A percentile compares a stretch with the other conserved stretches of the same genome.
These are phyloP conservation scores for Phylloporus arenicola DNA, from an alignment of 768 basidiomycete species.

Conservation along the genomic window DNA sequence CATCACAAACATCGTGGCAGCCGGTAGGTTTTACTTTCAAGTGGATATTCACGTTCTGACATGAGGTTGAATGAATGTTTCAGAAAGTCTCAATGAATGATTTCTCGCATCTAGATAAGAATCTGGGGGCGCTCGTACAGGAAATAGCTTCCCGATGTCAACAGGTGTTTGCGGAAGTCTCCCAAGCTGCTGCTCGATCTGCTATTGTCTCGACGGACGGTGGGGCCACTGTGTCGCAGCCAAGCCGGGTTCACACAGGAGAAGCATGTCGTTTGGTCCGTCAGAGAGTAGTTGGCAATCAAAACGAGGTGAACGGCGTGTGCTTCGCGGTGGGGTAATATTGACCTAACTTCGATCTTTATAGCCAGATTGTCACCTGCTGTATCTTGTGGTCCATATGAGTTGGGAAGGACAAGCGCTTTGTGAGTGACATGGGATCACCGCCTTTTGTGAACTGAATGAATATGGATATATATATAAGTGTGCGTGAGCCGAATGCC, in stretches of 20 bases:
- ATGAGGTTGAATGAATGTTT: conserved; percentile 28
- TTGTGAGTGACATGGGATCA: conserved; percentile 38
- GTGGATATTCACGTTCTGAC: conserved; percentile 22
- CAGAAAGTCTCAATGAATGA: conserved; percentile 48
- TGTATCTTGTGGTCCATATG: conserved; percentile 50
- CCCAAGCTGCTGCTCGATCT: conserved; percentile 59
- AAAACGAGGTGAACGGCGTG: conserved; percentile 46
- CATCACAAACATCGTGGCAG: conserved; percentile 45
- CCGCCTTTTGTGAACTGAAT: conserved; percentile 28
- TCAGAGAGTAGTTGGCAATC: conserved; percentile 45
- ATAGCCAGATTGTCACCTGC: conserved; percentile 41
- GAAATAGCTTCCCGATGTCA: conserved; percentile 59
- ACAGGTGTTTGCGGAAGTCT: conserved; percentile 55
- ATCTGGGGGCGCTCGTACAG: conserved; percentile 59
- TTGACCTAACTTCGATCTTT: conserved; percentile 26
- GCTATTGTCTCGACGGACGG: conserved; percentile 37
- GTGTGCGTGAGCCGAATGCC: conserved; percentile 55
- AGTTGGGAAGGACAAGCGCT: conserved; percentile 37
- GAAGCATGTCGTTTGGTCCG: conserved; percentile 38
- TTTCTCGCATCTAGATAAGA: conserved; percentile 56
- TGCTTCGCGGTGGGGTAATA: conserved; percentile 18
- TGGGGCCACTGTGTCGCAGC: conserved; percentile 27
- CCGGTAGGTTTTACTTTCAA: conserved; percentile 40
- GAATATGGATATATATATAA: conserved; percentile 34
- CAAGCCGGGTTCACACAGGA: conserved; percentile 29